These are phyloP conservation scores for Verticillium nubilum DNA, from an alignment of 2,329 filamentous ascomycete genomes.

Conservation along the genomic window DNA sequence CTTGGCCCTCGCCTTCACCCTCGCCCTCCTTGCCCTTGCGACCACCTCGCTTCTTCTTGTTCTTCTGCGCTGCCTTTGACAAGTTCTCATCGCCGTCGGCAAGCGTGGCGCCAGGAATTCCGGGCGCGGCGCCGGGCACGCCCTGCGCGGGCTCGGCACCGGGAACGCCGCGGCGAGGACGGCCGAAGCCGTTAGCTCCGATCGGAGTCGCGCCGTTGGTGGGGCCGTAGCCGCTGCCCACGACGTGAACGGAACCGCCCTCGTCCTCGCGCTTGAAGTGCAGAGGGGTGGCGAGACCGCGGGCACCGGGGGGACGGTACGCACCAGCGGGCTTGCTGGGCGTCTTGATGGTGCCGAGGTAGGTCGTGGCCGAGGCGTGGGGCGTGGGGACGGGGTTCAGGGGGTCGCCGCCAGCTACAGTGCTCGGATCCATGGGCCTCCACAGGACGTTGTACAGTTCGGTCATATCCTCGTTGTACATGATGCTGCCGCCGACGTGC, in stretches of 20 bases:
- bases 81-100: slow-evolving; percentile 66
- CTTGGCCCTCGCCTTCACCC: slow-evolving; percentile 44
- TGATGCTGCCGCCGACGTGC: slow-evolving; percentile 81
- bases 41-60: slow-evolving; percentile 93
- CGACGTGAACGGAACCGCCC: slow-evolving; percentile 80
- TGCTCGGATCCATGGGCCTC: slow-evolving; percentile 67
- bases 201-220: slow-evolving; percentile 66
- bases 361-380: slow-evolving; percentile 77
- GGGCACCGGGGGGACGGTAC: slow-evolving; percentile 89
- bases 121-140: slow-evolving; percentile 62
- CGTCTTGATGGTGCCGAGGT: slow-evolving; percentile 82
- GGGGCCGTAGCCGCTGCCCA: slow-evolving; percentile 62
- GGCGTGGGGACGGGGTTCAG: slow-evolving; percentile 69
- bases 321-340: slow-evolving; percentile 96
- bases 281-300: slow-evolving; percentile 80
- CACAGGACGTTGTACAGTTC: slow-evolving; percentile 90
- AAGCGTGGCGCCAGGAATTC: slow-evolving; percentile 58
- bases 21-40: slow-evolving; percentile 86
- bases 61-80: slow-evolving; percentile 84
- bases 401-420: slow-evolving; percentile 60
- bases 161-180: slow-evolving; percentile 71
- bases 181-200: slow-evolving; percentile 74
- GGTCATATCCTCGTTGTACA: slow-evolving; percentile 93
- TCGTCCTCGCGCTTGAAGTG: slow-evolving; percentile 98
- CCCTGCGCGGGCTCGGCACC: slow-evolving; percentile 72